A percentile compares a stretch with the other conserved stretches of the same genome.
Conservation (phyloP, 192 early-diverging fungal species). For the Chytriomyces sp. region DNA sequence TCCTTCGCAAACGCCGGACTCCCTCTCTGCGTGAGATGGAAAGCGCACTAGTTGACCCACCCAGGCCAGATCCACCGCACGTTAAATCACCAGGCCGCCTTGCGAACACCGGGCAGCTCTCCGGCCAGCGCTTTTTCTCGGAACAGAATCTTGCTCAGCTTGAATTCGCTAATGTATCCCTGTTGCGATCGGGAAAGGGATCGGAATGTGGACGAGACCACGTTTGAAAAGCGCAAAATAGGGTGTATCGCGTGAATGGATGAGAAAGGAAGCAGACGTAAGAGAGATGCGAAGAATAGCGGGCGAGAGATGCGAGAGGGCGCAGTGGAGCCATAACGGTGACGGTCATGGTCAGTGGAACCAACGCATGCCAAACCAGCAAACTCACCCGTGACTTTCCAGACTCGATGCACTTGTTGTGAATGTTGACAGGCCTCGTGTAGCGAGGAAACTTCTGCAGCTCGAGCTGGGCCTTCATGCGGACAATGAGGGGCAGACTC, state of each 20-base stretch:
- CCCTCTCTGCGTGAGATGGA: no score
- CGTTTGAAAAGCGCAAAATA: background rate
- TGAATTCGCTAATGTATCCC: constrained; percentile 47
- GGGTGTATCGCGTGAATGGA: no score
- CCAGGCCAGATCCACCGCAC: no score
- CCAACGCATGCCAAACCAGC: background rate
- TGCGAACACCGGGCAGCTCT: constrained; percentile 54
- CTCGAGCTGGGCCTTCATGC: constrained; percentile 48
- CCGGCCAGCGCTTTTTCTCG: constrained; percentile 50
- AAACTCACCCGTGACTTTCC: constrained; percentile 47
- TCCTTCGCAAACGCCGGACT: background rate
- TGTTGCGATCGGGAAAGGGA: constrained; percentile 2
- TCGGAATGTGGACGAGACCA: background rate
- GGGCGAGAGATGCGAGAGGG: no score
- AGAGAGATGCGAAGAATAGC: no score
- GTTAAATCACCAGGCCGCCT: constrained; percentile 46
- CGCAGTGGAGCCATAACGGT: background rate
- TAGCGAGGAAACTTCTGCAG: constrained; percentile 52
- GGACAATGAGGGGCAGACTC: constrained; percentile 33
- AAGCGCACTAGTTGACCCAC: no score
- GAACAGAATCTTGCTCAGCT: constrained; percentile 53
- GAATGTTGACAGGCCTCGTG: constrained; percentile 41
- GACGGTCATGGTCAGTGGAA: no score
- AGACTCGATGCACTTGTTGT: constrained; percentile 46
- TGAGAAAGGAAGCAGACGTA: no score